Percentiles rank a stretch among this genome's conserved stretches.
These are phyloP conservation scores for Brassica incana DNA, from an alignment of 345 rosid genomes.

Conservation along the genomic window DNA sequence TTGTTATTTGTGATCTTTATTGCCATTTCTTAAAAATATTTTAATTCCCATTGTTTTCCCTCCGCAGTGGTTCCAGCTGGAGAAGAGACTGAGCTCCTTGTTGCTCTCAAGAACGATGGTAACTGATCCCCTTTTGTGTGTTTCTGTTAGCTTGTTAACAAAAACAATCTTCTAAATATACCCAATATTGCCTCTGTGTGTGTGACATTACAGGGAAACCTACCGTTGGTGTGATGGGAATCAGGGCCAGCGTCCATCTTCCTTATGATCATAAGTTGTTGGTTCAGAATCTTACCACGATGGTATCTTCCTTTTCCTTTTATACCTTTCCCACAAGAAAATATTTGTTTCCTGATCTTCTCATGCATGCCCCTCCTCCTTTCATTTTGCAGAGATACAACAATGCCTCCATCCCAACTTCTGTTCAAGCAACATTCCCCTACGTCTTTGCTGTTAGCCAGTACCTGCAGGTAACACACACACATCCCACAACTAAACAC, in stretches of 20 bases:
- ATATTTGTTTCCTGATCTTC: slow-evolving; percentile 8
- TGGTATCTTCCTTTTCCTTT: too few species aligned
- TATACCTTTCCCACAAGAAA: not conserved
- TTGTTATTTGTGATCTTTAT: not conserved
- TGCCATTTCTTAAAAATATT: not conserved
- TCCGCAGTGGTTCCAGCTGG: slow-evolving; percentile 82
- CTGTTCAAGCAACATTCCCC: slow-evolving; percentile 83
- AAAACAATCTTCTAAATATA: not conserved
- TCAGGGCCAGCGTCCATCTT: slow-evolving; percentile 89
- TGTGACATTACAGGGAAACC: slow-evolving; percentile 56
- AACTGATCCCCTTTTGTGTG: slow-evolving; percentile 21
- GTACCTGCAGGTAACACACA: slow-evolving; percentile 72
- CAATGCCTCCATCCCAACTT: slow-evolving; percentile 77
- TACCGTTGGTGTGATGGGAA: slow-evolving; percentile 64
- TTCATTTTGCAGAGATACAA: slow-evolving; percentile 68
- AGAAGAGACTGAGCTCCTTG: slow-evolving; percentile 81
- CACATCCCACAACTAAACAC: not conserved
- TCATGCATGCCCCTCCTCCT: not conserved
- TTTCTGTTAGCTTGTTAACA: not conserved
- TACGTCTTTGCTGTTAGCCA: slow-evolving; percentile 87
- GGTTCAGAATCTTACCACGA: slow-evolving; percentile 78
- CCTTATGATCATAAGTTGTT: slow-evolving; percentile 69
- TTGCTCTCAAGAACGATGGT: slow-evolving; percentile 91
- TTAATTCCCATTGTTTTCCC: slow-evolving; percentile 9
- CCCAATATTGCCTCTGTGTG: not conserved